phyloP scores from a whole-genome alignment of 495 filamentous ascomycete genomes.

The Stereocaulon alpinum region DNA sequence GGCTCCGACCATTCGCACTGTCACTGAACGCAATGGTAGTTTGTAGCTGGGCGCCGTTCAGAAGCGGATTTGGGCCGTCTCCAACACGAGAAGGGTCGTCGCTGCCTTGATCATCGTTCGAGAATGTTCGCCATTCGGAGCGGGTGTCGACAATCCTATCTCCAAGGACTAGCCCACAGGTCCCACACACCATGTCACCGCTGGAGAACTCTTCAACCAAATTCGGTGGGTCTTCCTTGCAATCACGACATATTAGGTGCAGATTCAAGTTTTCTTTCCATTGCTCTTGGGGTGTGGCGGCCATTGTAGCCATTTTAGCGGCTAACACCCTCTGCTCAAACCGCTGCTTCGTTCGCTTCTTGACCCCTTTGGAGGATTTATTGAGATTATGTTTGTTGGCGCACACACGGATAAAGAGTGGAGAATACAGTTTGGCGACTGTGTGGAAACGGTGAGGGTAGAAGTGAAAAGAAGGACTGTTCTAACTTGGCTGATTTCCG shows the following conservation, averaged over 20 bases:
- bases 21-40: conserved; percentile 76
- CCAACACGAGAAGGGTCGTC: conserved; percentile 97
- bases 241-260: conserved; percentile 75
- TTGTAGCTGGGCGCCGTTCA: conserved; percentile 86
- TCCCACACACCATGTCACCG: conserved; percentile 85
- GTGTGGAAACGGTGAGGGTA: neutral
- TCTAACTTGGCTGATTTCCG: conserved; percentile 16
- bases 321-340: conserved; percentile 11
- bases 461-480: conserved; percentile 2
- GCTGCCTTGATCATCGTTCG: conserved; percentile 87
- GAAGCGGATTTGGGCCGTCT: conserved; percentile 73
- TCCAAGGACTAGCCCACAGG: conserved; percentile 83
- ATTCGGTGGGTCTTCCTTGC: conserved; percentile 81
- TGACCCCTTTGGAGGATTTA: conserved; percentile 32
- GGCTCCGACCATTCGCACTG: conserved; percentile 51
- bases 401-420: conserved; percentile 48
- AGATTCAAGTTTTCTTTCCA: conserved; percentile 77
- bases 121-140: conserved; percentile 97
- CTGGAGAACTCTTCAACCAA: conserved; percentile 84
- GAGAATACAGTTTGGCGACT: conserved; percentile 56
- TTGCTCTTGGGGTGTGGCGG: conserved; percentile 29
- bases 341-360: conserved; percentile 28
- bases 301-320: conserved; percentile 20
- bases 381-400: conserved; percentile 37
- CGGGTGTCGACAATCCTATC: conserved; percentile 89